These are phyloP conservation scores for Cercophora samala DNA, from an alignment of 495 filamentous ascomycete species.

Conservation along the genomic window DNA sequence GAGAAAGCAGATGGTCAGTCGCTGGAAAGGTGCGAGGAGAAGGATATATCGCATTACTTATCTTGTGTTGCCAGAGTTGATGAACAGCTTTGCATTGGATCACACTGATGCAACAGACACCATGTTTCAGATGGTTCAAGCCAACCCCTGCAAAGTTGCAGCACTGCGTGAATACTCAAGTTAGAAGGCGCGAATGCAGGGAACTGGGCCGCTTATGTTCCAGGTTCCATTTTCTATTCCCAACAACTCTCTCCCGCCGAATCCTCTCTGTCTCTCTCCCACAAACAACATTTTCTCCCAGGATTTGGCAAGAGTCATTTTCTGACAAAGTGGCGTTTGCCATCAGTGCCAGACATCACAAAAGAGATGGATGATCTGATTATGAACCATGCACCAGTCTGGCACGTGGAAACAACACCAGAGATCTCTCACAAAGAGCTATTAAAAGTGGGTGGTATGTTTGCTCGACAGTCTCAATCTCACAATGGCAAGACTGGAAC, in stretches of 20 bases:
- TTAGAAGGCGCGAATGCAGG: not conserved
- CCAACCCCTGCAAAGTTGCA: not conserved
- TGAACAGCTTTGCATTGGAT: conserved; percentile 12
- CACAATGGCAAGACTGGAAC: conserved; percentile 4
- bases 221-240: not conserved
- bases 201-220: not conserved
- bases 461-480: not conserved
- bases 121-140: conserved; percentile 23
- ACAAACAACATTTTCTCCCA: not conserved
- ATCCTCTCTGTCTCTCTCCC: not conserved
- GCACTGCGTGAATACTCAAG: not conserved
- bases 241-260: not conserved
- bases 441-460: not conserved
- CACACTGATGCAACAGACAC: conserved; percentile 20
- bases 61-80: not conserved
- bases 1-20: not conserved
- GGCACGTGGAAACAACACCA: not conserved
- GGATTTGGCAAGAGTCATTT: not conserved
- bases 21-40: not conserved
- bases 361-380: not conserved
- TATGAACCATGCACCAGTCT: too few relatives aligned
- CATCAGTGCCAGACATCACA: not conserved
- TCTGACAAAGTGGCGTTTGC: not conserved
- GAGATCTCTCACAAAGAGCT: not conserved
- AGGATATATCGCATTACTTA: not conserved